These are phyloP conservation scores for Babesia bovis DNA, from an alignment of 169 alveolate species.

Conservation along the genomic window DNA sequence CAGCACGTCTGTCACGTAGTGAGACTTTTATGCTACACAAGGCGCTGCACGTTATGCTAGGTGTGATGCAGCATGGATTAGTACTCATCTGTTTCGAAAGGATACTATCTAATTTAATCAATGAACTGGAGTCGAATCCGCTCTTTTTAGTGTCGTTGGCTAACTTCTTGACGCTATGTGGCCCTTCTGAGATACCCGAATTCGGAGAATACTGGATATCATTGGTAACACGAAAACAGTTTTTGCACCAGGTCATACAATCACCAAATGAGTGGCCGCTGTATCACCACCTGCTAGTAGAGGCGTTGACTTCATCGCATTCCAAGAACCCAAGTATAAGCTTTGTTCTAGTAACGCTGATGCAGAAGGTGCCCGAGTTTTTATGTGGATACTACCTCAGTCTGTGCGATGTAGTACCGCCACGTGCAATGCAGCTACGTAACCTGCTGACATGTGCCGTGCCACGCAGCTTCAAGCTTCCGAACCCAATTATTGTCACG, in stretches of 20 bases:
- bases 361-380: slow-evolving; percentile 96
- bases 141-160: slow-evolving; percentile 44
- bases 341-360: slow-evolving; percentile 85
- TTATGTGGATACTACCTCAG: slow-evolving; percentile 90
- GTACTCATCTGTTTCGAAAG: slow-evolving; percentile 43
- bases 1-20: slow-evolving; percentile 30
- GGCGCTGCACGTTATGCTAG: slow-evolving; percentile 54
- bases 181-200: slow-evolving; percentile 80
- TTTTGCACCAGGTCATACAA: slow-evolving; percentile 86
- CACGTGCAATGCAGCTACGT: slow-evolving; percentile 89
- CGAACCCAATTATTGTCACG: slow-evolving; percentile 89
- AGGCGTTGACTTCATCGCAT: slow-evolving; percentile 72
- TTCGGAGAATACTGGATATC: slow-evolving; percentile 91
- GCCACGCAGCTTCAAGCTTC: slow-evolving; percentile 90
- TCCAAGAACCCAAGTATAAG: slow-evolving; percentile 66
- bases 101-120: slow-evolving; percentile 32
- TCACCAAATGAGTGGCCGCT: slow-evolving; percentile 79
- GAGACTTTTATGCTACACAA: slow-evolving; percentile 63
- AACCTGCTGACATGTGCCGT: slow-evolving; percentile 93
- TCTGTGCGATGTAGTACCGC: slow-evolving; percentile 90
- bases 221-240: slow-evolving; percentile 84
- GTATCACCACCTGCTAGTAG: slow-evolving; percentile 74
- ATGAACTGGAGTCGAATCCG: slow-evolving; percentile 31
- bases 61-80: slow-evolving; percentile 43
- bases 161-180: slow-evolving; percentile 47